Evolutionary conservation across 129 eudicot species (phyloP).

Genomic region (Cynara cardunculus): DNA sequence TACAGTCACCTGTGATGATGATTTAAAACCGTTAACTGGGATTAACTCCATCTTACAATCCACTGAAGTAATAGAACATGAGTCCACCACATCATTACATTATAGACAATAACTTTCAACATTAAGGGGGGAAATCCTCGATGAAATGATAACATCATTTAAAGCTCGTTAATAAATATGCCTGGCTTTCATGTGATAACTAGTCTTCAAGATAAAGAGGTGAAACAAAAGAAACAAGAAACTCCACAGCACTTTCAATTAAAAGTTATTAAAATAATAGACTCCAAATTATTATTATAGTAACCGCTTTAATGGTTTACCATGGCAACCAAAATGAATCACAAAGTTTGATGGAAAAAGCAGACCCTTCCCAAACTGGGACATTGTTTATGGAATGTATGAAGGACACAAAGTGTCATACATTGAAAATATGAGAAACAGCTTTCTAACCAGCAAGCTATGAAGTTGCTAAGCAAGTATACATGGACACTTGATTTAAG

Average conservation of each 20-base stretch:
- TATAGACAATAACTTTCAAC: neutral
- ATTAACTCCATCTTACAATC: neutral
- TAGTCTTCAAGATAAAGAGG: neutral
- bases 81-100: neutral
- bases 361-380: neutral
- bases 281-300: neutral
- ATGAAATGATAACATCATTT: neutral
- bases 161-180: neutral
- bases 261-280: neutral
- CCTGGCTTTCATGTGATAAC: neutral
- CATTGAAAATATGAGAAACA: no score
- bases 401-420: no score
- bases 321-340: neutral
- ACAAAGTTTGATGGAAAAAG: neutral
- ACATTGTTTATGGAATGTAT: no score
- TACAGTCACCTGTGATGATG: conserved; percentile 60
- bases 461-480: neutral
- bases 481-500: neutral
- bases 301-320: neutral
- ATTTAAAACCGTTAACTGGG: conserved; percentile 1
- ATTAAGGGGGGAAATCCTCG: neutral
- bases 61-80: neutral
- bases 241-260: neutral
- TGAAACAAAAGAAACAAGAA: neutral
- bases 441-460: no score